Evolutionary conservation across 2,329 filamentous ascomycete genomes (phyloP).

Genomic region (Endocalyx cinctus): DNA sequence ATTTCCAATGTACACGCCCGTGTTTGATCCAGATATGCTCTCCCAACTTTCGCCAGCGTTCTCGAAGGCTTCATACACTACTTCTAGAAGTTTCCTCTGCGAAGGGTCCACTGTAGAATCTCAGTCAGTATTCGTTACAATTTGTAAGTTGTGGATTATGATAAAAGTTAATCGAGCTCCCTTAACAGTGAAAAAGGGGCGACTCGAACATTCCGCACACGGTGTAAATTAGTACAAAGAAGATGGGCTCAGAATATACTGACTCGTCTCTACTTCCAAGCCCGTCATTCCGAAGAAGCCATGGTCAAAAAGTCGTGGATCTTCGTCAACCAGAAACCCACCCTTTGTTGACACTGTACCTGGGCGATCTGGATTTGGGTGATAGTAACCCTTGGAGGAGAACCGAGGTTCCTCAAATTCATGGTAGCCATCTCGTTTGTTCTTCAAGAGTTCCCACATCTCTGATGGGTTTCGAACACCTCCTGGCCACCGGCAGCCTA

Average conservation of each 20-base stretch:
- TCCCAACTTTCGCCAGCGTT: slow-evolving; percentile 20
- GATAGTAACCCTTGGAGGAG: slow-evolving; percentile 4
- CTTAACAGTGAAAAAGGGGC: too few relatives aligned
- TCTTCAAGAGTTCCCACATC: slow-evolving; percentile 14
- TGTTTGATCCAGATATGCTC: slow-evolving; percentile 10
- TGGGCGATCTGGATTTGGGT: slow-evolving; percentile 4
- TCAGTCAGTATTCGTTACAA: too few relatives aligned
- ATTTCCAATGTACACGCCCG: slow-evolving; percentile 27
- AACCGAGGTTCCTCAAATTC: slow-evolving; percentile 4
- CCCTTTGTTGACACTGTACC: slow-evolving; percentile 3
- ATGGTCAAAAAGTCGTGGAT: slow-evolving; percentile 29
- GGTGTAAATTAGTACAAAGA: too few relatives aligned
- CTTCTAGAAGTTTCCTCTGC: slow-evolving; percentile 30
- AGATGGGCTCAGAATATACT: too few relatives aligned
- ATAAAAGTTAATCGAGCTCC: too few relatives aligned
- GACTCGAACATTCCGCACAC: too few relatives aligned
- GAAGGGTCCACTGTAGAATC: slow-evolving; percentile 33
- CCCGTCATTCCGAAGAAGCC: slow-evolving; percentile 31
- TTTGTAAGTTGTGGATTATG: too few relatives aligned
- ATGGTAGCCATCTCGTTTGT: slow-evolving; percentile 5
- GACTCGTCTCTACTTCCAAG: slow-evolving; percentile 22
- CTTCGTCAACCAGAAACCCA: slow-evolving; percentile 23
- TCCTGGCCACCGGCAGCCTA: slow-evolving; percentile 11
- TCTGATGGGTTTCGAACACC: slow-evolving; percentile 4
- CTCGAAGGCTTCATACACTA: slow-evolving; percentile 28